Evolutionary conservation across 2,329 filamentous ascomycete genomes (phyloP).

Genomic region (Pestalotiopsis sp.): DNA sequence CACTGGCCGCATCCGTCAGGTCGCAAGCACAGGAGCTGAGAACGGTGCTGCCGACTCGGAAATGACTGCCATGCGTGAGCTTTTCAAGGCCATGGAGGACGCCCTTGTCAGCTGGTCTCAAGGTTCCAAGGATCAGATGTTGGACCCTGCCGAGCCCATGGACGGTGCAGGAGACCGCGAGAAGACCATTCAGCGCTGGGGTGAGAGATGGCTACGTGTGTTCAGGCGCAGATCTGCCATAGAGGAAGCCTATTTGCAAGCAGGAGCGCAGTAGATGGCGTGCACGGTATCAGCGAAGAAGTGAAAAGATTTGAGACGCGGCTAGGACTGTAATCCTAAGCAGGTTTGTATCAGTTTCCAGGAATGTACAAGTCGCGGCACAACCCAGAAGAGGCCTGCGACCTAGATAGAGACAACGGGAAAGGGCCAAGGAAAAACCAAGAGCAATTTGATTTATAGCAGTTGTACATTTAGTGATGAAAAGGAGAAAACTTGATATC

Average conservation of each 20-base stretch:
- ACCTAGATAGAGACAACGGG: neutral
- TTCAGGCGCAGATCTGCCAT: conserved; percentile 83
- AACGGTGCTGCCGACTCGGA: conserved; percentile 62
- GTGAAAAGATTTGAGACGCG: neutral
- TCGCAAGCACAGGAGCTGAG: conserved; percentile 65
- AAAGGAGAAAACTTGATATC: neutral
- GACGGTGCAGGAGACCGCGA: conserved; percentile 64
- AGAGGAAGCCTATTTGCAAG: conserved; percentile 65
- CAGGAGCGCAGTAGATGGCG: conserved; percentile 5
- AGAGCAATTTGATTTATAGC: neutral
- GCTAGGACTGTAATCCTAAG: neutral
- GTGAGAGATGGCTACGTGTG: conserved; percentile 81
- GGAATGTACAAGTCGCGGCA: neutral
- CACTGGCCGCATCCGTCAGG: conserved; percentile 80
- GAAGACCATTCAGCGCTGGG: conserved; percentile 77
- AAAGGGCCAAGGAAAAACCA: neutral
- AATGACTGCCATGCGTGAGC: conserved; percentile 71
- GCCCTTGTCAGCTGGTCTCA: conserved; percentile 72
- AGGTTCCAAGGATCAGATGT: conserved; percentile 74
- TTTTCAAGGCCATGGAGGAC: conserved; percentile 84
- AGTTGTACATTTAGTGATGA: neutral
- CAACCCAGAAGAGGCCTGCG: neutral
- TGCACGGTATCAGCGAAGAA: neutral
- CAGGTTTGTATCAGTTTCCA: neutral
- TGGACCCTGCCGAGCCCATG: conserved; percentile 58